A percentile compares a stretch with the other conserved stretches of the same genome.
These are phyloP conservation scores for Cutaneotrichosporon arboriforme DNA, from an alignment of 1,284 basidiomycete genomes.

Conservation along the genomic window DNA sequence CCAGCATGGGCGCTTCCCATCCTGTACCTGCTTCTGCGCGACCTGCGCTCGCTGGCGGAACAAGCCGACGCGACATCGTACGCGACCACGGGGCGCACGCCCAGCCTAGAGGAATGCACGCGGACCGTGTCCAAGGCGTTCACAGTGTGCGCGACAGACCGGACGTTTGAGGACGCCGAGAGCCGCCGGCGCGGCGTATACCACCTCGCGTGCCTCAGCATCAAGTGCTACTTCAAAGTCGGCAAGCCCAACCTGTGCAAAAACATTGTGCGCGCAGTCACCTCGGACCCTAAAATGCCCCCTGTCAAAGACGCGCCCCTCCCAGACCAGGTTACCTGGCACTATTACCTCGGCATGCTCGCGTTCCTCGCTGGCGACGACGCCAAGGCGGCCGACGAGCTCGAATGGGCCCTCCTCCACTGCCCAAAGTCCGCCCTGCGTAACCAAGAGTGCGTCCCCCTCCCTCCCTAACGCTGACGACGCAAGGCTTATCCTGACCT, in stretches of 20 bases:
- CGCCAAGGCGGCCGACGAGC: slow-evolving; percentile 72
- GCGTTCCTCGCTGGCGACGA: slow-evolving; percentile 91
- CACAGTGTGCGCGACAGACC: slow-evolving; percentile 79
- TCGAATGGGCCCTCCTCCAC: slow-evolving; percentile 72
- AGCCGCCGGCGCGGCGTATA: slow-evolving; percentile 93
- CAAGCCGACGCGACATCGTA: slow-evolving; percentile 32
- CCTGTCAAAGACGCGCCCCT: slow-evolving; percentile 68
- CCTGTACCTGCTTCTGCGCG: slow-evolving; percentile 69
- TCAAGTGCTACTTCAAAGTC: slow-evolving; percentile 93
- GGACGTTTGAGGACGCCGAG: slow-evolving; percentile 63
- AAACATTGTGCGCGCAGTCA: slow-evolving; percentile 83
- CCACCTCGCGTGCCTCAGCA: slow-evolving; percentile 81
- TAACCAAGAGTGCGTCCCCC: slow-evolving; percentile 70
- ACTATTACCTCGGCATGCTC: slow-evolving; percentile 90
- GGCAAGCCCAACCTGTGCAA: slow-evolving; percentile 85
- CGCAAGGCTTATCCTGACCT: slow-evolving; percentile 80
- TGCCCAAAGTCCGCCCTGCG: slow-evolving; percentile 63
- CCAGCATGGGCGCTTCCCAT: slow-evolving; percentile 76
- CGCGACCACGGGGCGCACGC: slow-evolving; percentile 53
- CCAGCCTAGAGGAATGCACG: slow-evolving; percentile 85
- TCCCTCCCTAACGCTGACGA: not conserved
- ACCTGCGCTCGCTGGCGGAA: slow-evolving; percentile 72
- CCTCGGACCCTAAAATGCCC: slow-evolving; percentile 78
- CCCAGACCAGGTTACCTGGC: slow-evolving; percentile 83
- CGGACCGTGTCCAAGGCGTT: slow-evolving; percentile 87